Conservation (phyloP, 257 asterid genomes). For the Nicotiana otophora region DNA sequence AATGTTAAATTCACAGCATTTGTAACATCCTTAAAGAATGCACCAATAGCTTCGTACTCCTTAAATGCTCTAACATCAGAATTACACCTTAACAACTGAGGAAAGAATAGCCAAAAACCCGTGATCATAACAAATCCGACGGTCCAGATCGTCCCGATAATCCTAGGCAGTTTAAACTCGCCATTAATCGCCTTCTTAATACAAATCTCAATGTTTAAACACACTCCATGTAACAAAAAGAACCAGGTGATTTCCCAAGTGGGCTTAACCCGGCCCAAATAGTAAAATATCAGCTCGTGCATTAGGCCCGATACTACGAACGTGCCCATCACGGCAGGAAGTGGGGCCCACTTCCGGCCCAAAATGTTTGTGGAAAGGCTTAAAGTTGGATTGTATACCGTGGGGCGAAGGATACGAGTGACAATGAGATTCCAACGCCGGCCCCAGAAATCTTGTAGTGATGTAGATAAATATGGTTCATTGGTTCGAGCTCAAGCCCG, state of each 20-base stretch:
- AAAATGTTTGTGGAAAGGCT: conserved; percentile 24
- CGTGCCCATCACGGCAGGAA: conserved; percentile 46
- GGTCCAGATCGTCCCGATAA: conserved; percentile 32
- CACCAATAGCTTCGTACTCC: too few species aligned
- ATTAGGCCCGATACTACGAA: conserved; percentile 52
- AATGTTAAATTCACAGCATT: conserved; percentile 23
- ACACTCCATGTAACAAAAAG: conserved; percentile 57
- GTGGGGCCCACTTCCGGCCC: conserved; percentile 53
- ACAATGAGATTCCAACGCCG: conserved; percentile 88
- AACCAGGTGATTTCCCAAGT: conserved; percentile 58
- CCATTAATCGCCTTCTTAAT: conserved; percentile 41
- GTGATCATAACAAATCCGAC: conserved; percentile 44
- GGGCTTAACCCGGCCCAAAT: conserved; percentile 58
- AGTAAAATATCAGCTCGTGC: conserved; percentile 73
- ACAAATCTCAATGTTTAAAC: conserved; percentile 35
- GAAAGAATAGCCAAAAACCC: conserved; percentile 55
- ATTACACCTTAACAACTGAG: conserved; percentile 41
- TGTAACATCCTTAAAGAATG: too few species aligned
- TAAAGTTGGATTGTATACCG: conserved; percentile 55
- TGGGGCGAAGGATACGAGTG: conserved; percentile 62
- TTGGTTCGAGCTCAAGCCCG: conserved; percentile 74
- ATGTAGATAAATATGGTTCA: conserved; percentile 64
- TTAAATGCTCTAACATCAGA: conserved; percentile 47
- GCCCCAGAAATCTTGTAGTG: conserved; percentile 88
- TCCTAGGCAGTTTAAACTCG: conserved; percentile 41